A percentile compares a stretch with the other conserved stretches of the same genome.
These are phyloP conservation scores for Colletotrichum cordylinicola DNA, from an alignment of 2,329 filamentous ascomycete genomes.

Conservation along the genomic window DNA sequence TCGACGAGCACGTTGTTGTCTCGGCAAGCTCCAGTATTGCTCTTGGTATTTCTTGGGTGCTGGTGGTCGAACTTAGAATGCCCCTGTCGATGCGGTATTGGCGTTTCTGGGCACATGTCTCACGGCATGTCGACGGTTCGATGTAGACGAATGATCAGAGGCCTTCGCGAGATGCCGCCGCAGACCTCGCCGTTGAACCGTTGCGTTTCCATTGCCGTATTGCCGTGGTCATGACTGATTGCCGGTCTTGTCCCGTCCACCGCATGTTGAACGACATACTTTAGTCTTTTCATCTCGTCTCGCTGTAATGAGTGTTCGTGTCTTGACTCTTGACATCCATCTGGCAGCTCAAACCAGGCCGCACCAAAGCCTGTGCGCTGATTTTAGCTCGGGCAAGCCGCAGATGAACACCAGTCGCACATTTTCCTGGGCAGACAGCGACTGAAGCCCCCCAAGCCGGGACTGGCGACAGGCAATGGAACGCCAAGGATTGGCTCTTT, in stretches of 20 bases:
- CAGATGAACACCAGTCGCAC: background rate
- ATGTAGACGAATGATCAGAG: background rate
- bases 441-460: background rate
- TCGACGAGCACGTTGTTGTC: background rate
- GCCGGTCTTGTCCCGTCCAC: background rate
- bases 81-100: constrained; percentile 18
- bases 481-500: constrained; percentile 5
- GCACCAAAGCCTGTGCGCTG: background rate
- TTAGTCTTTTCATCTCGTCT: background rate
- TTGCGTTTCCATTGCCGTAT: background rate
- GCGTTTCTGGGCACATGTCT: constrained; percentile 15
- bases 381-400: background rate
- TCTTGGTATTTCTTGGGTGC: background rate
- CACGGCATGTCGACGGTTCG: constrained; percentile 1
- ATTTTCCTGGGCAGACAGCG: background rate
- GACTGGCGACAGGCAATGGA: background rate
- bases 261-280: background rate
- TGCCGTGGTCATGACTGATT: background rate
- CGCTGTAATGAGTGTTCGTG: background rate
- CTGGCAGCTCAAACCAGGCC: background rate
- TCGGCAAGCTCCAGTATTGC: constrained; percentile 8
- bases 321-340: background rate
- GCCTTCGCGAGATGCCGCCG: background rate
- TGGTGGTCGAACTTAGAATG: background rate
- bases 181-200: background rate